phyloP scores from a whole-genome alignment of 1,284 basidiomycete species.

The Somion occarium region DNA sequence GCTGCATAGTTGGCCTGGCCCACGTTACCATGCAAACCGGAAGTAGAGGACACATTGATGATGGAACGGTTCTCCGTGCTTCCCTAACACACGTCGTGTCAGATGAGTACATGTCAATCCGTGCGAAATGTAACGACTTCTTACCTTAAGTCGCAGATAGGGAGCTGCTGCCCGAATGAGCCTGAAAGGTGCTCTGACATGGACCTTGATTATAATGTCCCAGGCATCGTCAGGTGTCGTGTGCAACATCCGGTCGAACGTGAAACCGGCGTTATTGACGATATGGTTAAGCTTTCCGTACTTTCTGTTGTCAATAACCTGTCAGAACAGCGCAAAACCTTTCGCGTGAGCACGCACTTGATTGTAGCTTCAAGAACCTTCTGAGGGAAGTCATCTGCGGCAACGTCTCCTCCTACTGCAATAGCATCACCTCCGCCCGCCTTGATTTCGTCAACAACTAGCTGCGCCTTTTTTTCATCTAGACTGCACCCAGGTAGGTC shows the following conservation, averaged over 20 bases:
- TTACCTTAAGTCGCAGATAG: constrained; percentile 78
- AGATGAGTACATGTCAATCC: constrained; percentile 23
- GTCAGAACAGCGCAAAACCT: not conserved
- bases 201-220: constrained; percentile 80
- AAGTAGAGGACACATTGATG: constrained; percentile 73
- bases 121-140: constrained; percentile 26
- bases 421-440: constrained; percentile 69
- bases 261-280: constrained; percentile 86
- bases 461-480: constrained; percentile 58
- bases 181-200: constrained; percentile 81
- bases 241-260: constrained; percentile 86
- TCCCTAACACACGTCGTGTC: constrained; percentile 19
- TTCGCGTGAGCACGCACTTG: constrained; percentile 44
- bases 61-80: constrained; percentile 68
- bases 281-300: constrained; percentile 85
- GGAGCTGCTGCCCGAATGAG: constrained; percentile 82
- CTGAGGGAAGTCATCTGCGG: constrained; percentile 79
- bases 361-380: constrained; percentile 74
- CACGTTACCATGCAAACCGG: constrained; percentile 79
- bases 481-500: constrained; percentile 38
- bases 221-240: constrained; percentile 81
- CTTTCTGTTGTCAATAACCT: constrained; percentile 38
- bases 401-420: constrained; percentile 71
- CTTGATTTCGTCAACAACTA: constrained; percentile 73
- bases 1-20: constrained; percentile 84